Evolutionary conservation across 495 filamentous ascomycete genomes (phyloP).

Genomic region (Oidiodendron maius): DNA sequence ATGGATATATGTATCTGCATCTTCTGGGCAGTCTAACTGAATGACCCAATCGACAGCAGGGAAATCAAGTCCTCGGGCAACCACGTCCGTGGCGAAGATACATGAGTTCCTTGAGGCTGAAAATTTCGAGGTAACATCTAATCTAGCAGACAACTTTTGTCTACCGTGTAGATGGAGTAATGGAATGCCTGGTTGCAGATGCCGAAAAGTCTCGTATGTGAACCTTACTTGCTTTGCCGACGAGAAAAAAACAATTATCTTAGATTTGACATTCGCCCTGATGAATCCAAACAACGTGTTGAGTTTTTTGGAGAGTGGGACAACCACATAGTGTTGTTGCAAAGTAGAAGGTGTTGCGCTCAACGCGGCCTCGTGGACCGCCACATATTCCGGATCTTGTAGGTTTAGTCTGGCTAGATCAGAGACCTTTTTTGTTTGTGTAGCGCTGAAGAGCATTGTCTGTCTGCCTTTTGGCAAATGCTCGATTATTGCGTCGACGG

Average conservation of each 20-base stretch:
- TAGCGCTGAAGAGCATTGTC: conserved; percentile 92
- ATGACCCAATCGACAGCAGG: conserved; percentile 97
- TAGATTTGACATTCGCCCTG: conserved; percentile 77
- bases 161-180: conserved; percentile 92
- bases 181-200: conserved; percentile 90
- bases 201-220: conserved; percentile 86
- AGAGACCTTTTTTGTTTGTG: conserved; percentile 88
- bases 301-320: conserved; percentile 78
- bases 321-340: conserved; percentile 86
- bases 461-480: conserved; percentile 84
- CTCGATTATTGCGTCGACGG: conserved; percentile 88
- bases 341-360: conserved; percentile 79
- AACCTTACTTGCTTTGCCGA: conserved; percentile 96
- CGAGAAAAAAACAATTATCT: conserved; percentile 90
- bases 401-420: conserved; percentile 87
- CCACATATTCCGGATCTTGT: conserved; percentile 87
- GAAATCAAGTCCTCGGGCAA: conserved; percentile 90
- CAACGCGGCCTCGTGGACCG: conserved; percentile 78
- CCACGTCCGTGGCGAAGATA: conserved; percentile 92
- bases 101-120: conserved; percentile 71
- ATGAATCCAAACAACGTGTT: conserved; percentile 92
- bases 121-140: conserved; percentile 83
- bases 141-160: conserved; percentile 82
- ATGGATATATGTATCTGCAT: conserved; percentile 96
- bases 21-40: conserved; percentile 90